These are phyloP conservation scores for Geranium brycei DNA, from an alignment of 345 rosid genomes.

Conservation along the genomic window DNA sequence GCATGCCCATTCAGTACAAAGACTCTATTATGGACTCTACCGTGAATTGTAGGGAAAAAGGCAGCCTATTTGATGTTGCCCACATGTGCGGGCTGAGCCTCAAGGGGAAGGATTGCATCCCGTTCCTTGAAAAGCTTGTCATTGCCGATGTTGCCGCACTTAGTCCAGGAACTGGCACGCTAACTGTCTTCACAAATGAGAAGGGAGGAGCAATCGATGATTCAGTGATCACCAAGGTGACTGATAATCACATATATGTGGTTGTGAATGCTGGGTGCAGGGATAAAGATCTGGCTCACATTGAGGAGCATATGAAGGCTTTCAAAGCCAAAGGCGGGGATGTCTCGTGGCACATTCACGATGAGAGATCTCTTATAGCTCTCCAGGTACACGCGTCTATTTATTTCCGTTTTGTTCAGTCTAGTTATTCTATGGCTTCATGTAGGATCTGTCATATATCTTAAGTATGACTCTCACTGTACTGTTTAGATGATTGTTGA, in stretches of 20 bases:
- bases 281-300: constrained; percentile 96
- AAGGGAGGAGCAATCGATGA: constrained; percentile 96
- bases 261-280: constrained; percentile 99
- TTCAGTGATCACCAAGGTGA: constrained; percentile 84
- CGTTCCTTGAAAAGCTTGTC: constrained; percentile 77
- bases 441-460: too few species aligned
- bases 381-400: constrained; percentile 48
- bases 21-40: constrained; percentile 82
- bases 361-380: constrained; percentile 97
- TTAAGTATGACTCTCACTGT: too few species aligned
- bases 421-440: too few species aligned
- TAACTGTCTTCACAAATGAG: constrained; percentile 87
- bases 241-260: constrained; percentile 63
- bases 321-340: constrained; percentile 86
- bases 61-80: constrained; percentile 65
- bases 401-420: neutral
- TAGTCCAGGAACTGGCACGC: constrained; percentile 72
- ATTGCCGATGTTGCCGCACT: constrained; percentile 85
- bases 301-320: constrained; percentile 89
- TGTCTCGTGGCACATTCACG: constrained; percentile 93
- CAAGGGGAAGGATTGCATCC: constrained; percentile 62
- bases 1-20: constrained; percentile 89
- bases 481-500: too few species aligned
- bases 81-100: constrained; percentile 86
- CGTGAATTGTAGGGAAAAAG: constrained; percentile 60